Percentiles rank a stretch among this genome's conserved stretches.
Evolutionary conservation across 495 filamentous ascomycete genomes (phyloP).

Genomic region (Articulospora tetracladia): DNA sequence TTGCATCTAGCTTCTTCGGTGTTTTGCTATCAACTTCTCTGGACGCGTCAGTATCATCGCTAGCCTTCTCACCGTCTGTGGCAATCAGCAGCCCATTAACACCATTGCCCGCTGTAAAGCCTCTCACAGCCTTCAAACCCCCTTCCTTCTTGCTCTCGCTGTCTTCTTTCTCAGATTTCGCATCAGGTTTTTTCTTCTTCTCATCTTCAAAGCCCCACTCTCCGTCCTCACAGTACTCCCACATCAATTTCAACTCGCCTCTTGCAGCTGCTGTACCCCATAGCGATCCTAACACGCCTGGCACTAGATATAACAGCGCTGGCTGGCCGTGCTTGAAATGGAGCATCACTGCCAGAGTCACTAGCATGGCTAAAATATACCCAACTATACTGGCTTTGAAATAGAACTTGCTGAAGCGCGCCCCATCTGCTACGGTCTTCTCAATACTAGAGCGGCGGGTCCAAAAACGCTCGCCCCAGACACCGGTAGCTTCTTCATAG

Average conservation of each 20-base stretch:
- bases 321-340: constrained; percentile 81
- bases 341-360: constrained; percentile 74
- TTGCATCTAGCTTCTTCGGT: neutral
- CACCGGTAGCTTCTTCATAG: constrained; percentile 54
- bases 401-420: constrained; percentile 77
- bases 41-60: too few relatives aligned
- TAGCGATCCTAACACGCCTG: constrained; percentile 68
- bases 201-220: constrained; percentile 6
- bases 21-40: neutral
- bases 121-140: neutral
- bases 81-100: neutral
- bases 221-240: constrained; percentile 73
- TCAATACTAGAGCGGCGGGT: constrained; percentile 35
- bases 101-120: neutral
- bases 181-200: constrained; percentile 17
- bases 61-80: constrained; percentile 5
- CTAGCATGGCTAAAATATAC: constrained; percentile 75
- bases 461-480: constrained; percentile 90
- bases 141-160: constrained; percentile 5
- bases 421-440: constrained; percentile 37
- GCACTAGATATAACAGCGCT: constrained; percentile 89
- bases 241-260: constrained; percentile 71
- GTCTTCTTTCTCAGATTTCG: neutral
- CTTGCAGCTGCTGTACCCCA: constrained; percentile 75
- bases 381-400: constrained; percentile 77